Conservation (phyloP, 73 alveolate species). For the Durusdinium trenchii region DNA sequence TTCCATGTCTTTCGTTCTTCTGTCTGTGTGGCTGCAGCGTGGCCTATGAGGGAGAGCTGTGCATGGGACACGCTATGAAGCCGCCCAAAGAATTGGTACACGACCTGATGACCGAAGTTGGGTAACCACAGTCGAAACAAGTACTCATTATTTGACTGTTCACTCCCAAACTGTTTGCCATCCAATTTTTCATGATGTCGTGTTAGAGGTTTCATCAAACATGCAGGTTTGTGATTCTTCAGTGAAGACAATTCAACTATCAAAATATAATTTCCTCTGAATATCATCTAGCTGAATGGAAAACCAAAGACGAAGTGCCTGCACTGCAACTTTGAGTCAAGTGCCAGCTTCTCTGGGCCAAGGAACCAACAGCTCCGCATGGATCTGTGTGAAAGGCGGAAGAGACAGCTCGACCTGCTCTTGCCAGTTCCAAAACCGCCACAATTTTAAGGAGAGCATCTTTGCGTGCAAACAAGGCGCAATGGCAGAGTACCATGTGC, state of each 20-base stretch:
- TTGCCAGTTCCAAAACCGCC: background rate
- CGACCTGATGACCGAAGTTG: constrained; percentile 24
- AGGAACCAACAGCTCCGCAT: constrained; percentile 43
- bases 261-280: too few species aligned
- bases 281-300: too few species aligned
- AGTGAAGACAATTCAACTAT: background rate
- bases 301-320: too few species aligned
- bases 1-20: background rate
- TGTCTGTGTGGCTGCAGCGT: background rate
- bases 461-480: background rate
- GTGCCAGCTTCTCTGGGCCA: background rate
- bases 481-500: constrained; percentile 44
- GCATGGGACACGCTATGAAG: constrained; percentile 79
- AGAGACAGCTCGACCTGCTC: constrained; percentile 37
- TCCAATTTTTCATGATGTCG: too few species aligned
- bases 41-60: constrained; percentile 85
- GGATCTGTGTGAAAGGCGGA: constrained; percentile 27
- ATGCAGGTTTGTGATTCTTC: background rate
- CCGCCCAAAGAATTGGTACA: constrained; percentile 56
- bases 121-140: too few species aligned
- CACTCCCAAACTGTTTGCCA: too few species aligned
- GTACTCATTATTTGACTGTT: too few species aligned
- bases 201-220: background rate
- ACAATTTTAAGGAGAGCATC: background rate
- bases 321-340: too few species aligned